phyloP scores from a whole-genome alignment of 306 rosid genomes.

The Inga laurina region DNA sequence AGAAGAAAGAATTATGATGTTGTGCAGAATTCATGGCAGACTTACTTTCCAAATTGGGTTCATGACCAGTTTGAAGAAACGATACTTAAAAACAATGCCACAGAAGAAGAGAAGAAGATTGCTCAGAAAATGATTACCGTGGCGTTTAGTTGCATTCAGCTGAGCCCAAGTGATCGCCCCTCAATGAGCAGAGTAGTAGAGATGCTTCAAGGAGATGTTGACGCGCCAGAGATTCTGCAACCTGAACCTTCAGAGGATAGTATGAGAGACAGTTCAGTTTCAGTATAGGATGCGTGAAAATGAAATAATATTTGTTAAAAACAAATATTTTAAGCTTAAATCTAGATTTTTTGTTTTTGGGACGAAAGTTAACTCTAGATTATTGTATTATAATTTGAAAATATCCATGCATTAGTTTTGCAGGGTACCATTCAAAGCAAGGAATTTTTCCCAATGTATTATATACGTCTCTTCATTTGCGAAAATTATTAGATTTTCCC shows the following conservation, averaged over 20 bases:
- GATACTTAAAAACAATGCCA: background rate
- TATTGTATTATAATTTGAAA: background rate
- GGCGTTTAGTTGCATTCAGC: slow-evolving; percentile 16
- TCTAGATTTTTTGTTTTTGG: background rate
- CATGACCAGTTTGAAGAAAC: slow-evolving; percentile 22
- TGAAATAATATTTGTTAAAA: background rate
- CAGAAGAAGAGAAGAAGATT: slow-evolving; percentile 13
- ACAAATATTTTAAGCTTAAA: background rate
- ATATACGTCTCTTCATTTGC: background rate
- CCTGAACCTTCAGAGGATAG: background rate
- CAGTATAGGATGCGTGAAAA: background rate
- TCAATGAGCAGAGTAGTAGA: slow-evolving; percentile 18
- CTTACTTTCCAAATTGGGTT: slow-evolving; percentile 26
- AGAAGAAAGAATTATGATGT: slow-evolving; percentile 6
- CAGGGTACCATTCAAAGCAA: background rate
- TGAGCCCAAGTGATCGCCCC: slow-evolving; percentile 24
- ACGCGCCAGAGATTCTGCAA: background rate
- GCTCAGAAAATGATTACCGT: background rate
- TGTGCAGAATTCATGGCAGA: slow-evolving; percentile 19
- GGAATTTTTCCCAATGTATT: background rate
- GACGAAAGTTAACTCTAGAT: too few relatives aligned
- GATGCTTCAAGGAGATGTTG: slow-evolving; percentile 27
- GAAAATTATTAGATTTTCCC: background rate
- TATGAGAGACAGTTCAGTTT: background rate
- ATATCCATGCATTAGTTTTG: background rate